Percentiles rank a stretch among this genome's conserved stretches.
phyloP scores from a whole-genome alignment of 2,329 filamentous ascomycete genomes.

The Sporothrix inflata region DNA sequence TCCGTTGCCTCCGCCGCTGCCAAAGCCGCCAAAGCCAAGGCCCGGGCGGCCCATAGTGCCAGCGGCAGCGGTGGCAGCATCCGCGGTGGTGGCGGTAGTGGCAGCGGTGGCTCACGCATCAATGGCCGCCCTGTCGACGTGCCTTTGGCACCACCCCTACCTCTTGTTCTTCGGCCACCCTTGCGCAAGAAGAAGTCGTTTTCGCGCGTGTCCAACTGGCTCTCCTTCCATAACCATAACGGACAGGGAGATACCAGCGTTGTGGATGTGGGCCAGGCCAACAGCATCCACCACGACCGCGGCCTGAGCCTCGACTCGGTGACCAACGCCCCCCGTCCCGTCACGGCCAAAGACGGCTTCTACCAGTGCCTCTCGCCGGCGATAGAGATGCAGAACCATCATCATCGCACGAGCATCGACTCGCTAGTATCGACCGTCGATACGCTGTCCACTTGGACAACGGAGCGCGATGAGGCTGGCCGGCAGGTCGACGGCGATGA shows the following conservation, averaged over 20 bases:
- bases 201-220: constrained; percentile 63
- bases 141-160: constrained; percentile 58
- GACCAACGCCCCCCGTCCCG: constrained; percentile 58
- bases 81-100: neutral
- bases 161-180: constrained; percentile 62
- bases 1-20: constrained; percentile 35
- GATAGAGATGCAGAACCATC: constrained; percentile 23
- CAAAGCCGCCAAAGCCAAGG: constrained; percentile 27
- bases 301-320: constrained; percentile 54
- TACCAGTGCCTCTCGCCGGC: constrained; percentile 57
- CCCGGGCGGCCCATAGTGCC: neutral
- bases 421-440: constrained; percentile 47
- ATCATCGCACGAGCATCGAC: constrained; percentile 46
- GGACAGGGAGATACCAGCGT: neutral
- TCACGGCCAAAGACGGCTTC: constrained; percentile 58
- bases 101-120: constrained; percentile 31
- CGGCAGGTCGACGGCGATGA: constrained; percentile 39
- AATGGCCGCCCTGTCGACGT: constrained; percentile 41
- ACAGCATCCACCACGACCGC: constrained; percentile 36
- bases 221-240: constrained; percentile 44
- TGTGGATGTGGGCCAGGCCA: neutral
- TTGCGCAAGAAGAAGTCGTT: constrained; percentile 70
- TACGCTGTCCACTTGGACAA: constrained; percentile 54
- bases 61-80: constrained; percentile 14
- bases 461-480: constrained; percentile 44